Base-by-base conservation (phyloP, 2,329 filamentous ascomycete genomes). In the Microthyrium microscopicum region DNA sequence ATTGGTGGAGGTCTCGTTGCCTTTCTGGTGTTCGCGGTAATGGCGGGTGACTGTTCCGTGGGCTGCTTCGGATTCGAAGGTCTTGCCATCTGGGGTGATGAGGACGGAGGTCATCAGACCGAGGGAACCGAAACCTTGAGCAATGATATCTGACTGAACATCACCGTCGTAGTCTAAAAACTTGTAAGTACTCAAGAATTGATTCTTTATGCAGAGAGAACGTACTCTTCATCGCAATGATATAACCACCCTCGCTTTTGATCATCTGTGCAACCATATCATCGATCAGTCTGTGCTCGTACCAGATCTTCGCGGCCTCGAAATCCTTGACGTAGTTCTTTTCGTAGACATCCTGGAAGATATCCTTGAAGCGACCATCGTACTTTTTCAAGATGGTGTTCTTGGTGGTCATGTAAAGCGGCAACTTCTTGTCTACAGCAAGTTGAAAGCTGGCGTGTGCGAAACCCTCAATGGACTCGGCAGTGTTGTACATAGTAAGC, bases 191-290 rank as follows among this genome's bases (percentile, higher is more conserved):
- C 20, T 3, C 5, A 16, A 30, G 17, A 33, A 18, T 35, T 12
- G 19, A 19, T 25, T 20, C 19, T 8, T 26, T 3, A 5, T 9
- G 22, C n/a, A 8, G 29, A 28, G 17, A 13, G 12, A 34, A 66
- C 75, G 58, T 55, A 92, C 83, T 95, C 77, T 98, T 98, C 58
- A 95, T 73, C 41, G 89, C 89, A 69, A 95, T 94, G 55, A 95
- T 73, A 62, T 89, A 94, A 42, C 89, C 89, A 47, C 89, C 89
- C 50, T 77, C 73, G 62, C 80, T 89, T 80, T 98, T 98, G 69
- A 98, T 80, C 89, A 98, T 98, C 70, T 98, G 89, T 31, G 89
- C 89, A 43, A 98, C 89, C 89, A 98, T 95, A 63, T 98, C 89
- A 62, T 98, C 89, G 53, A 98, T 95, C 46, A 98, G 69, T 51